These are phyloP conservation scores for Macadamia integrifolia DNA, from an alignment of 164 flowering plant genomes.

Conservation along the genomic window DNA sequence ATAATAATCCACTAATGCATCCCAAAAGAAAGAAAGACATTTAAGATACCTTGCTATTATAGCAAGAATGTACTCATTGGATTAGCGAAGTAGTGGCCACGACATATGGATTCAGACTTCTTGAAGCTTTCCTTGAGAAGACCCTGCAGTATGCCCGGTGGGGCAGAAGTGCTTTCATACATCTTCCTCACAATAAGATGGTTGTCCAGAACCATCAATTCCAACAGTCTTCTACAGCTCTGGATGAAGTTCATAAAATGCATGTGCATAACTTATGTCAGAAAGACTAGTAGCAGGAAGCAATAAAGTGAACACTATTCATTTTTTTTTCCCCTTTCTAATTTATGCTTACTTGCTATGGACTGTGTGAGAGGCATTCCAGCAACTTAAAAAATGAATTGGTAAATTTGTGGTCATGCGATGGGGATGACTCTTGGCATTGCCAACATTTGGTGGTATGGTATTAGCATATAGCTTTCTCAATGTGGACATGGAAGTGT, in stretches of 20 bases:
- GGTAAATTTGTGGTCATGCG: too few relatives aligned
- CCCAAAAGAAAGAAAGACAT: too few relatives aligned
- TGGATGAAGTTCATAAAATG: conserved; percentile 18
- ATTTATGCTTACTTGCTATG: too few relatives aligned
- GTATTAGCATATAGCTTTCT: too few relatives aligned
- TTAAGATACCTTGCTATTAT: conserved; percentile 11
- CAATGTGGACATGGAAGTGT: too few relatives aligned
- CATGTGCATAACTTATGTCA: conserved; percentile 5
- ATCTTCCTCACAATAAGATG: conserved; percentile 65
- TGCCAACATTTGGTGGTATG: too few relatives aligned
- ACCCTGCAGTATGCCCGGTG: conserved; percentile 47
- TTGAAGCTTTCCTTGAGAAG: conserved; percentile 31
- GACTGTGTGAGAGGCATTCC: too few relatives aligned
- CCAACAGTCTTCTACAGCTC: conserved; percentile 77
- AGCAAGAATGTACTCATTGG: conserved; percentile 54
- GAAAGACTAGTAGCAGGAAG: background rate
- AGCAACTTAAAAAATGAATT: too few relatives aligned
- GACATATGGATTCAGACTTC: conserved; percentile 29
- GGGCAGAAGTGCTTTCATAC: conserved; percentile 46
- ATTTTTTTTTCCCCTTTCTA: too few relatives aligned
- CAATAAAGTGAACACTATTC: too few relatives aligned
- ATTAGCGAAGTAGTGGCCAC: conserved; percentile 78
- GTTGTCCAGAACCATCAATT: conserved; percentile 70
- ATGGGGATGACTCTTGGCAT: too few relatives aligned
- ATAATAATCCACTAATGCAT: too few relatives aligned